Evolutionary conservation across 208 protist genomes (phyloP), one percentile per base, ranked within the genome.

Genomic region (Vickermania ingenoplastis): DNA sequence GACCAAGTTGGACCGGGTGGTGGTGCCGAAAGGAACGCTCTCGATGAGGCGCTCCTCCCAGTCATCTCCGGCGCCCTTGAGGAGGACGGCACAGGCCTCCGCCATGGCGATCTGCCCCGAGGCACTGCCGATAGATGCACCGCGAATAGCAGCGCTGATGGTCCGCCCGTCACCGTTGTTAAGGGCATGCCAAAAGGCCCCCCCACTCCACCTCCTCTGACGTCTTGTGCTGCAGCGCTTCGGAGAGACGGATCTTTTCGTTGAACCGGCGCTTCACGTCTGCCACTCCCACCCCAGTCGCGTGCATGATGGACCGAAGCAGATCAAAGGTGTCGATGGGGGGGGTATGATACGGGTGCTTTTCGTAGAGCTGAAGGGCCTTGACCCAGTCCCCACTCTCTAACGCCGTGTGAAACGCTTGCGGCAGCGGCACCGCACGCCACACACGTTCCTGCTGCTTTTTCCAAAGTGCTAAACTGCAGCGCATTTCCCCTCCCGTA

Each of bases 201-300:
- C n/a, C 72, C 88, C 88, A 94, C 77, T 92, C 88, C 27, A 94
- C 84, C 57, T 94, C 84, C 63, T 94, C 88, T 14, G 75, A 63
- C 24, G 69, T 50, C 59, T 80, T 79, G 49, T 71, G 75, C 73
- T 92, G 88, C 53, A 86, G 53, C 36, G 73, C 83, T 0, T 75
- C 73, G 7, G 81, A 83, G 29, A 94, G 75, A 13, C 81, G 80
- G 23, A 94, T 65, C 63, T 92, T 91, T 57, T 91, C 88, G 56
- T 89, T 91, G 67, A 94, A 91, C 41, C 88, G 81, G 52, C 68
- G 71, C 70, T 94, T 94, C 53, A 94, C 82, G 50, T 91, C 84
- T 53, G 85, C 78, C 4, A 91, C 77, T 13, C 82, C 70, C 41
- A 94, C 71, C 24, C 84, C 83, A 14, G 88, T 94, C 41, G 74